These are phyloP conservation scores for Zymoseptoria crescenta DNA, from an alignment of 2,329 filamentous ascomycete genomes.

Conservation along the genomic window DNA sequence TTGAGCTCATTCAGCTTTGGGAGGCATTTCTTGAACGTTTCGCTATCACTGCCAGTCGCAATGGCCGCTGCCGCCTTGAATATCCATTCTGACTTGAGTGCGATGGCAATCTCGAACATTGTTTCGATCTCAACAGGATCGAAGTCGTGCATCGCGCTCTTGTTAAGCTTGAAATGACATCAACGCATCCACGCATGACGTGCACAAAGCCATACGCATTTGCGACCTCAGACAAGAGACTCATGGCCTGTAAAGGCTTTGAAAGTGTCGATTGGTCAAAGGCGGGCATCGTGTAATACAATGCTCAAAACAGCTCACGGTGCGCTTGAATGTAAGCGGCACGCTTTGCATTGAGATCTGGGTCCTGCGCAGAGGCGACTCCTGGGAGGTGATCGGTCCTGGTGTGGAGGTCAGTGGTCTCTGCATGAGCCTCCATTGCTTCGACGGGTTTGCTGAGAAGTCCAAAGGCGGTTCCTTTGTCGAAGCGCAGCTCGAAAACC, in stretches of 20 bases:
- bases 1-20: neutral
- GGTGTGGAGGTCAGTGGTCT: neutral
- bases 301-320: neutral
- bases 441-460: neutral
- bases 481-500: constrained; percentile 8
- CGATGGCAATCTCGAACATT: constrained; percentile 1
- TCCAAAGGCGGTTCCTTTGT: constrained; percentile 2
- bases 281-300: neutral
- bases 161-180: neutral
- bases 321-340: neutral
- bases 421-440: neutral
- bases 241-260: neutral
- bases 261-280: neutral
- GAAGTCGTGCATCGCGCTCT: neutral
- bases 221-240: neutral
- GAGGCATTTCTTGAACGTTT: too few species aligned
- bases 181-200: neutral
- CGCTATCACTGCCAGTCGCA: neutral
- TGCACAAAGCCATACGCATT: neutral
- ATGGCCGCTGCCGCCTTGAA: constrained; percentile 5
- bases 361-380: neutral
- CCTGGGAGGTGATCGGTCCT: neutral
- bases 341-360: neutral
- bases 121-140: neutral
- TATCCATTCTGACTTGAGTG: neutral